Percentiles rank a stretch among this genome's conserved stretches.
Conservation (phyloP, 2,329 filamentous ascomycete species). For the Curvularia hawaiiensis region DNA sequence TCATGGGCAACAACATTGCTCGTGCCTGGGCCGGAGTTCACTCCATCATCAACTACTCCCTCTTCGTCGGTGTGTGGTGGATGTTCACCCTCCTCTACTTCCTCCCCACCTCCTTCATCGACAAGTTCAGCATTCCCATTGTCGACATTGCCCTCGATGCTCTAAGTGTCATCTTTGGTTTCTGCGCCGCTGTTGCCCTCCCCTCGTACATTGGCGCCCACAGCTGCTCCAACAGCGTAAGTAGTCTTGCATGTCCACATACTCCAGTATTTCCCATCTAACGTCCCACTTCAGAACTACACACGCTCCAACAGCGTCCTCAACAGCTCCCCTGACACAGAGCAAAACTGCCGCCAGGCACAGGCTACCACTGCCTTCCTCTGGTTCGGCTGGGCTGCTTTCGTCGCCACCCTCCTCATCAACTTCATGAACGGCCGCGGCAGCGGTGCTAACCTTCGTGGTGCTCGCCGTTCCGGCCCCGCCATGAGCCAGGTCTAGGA, state of each 20-base stretch:
- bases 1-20: conserved; percentile 67
- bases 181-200: conserved; percentile 72
- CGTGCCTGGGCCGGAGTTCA: conserved; percentile 59
- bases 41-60: conserved; percentile 63
- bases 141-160: conserved; percentile 63
- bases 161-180: conserved; percentile 68
- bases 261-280: background rate
- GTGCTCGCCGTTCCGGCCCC: conserved; percentile 54
- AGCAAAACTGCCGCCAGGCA: conserved; percentile 73
- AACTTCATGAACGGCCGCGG: conserved; percentile 61
- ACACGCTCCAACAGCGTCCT: conserved; percentile 62
- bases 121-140: conserved; percentile 58
- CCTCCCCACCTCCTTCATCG: conserved; percentile 61
- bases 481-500: conserved; percentile 62
- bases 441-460: conserved; percentile 51
- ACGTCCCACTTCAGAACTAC: conserved; percentile 44
- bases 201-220: conserved; percentile 71
- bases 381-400: conserved; percentile 76
- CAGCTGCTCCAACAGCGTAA: conserved; percentile 67
- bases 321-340: conserved; percentile 63
- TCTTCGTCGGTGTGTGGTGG: conserved; percentile 71
- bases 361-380: conserved; percentile 77
- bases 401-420: conserved; percentile 60
- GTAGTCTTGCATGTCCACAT: conserved; percentile 28
- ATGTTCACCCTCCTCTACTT: conserved; percentile 71